These are phyloP conservation scores for Crassisporium funariophilum DNA, from an alignment of 768 basidiomycete genomes.

Conservation along the genomic window DNA sequence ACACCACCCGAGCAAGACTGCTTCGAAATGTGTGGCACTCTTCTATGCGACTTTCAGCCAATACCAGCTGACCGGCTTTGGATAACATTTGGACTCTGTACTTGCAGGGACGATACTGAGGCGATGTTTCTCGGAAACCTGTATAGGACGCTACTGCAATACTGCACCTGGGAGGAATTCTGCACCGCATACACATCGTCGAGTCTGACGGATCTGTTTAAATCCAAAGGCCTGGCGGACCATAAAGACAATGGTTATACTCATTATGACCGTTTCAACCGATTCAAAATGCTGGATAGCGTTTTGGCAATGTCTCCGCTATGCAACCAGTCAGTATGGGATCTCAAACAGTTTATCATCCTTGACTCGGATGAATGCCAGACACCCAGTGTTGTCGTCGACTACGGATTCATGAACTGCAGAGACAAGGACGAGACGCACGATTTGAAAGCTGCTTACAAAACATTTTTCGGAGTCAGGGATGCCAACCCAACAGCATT, in stretches of 20 bases:
- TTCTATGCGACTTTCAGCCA: constrained; percentile 18
- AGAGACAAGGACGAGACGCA: constrained; percentile 22
- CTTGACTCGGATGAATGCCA: constrained; percentile 5
- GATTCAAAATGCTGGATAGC: constrained; percentile 23
- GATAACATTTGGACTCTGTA: constrained; percentile 27
- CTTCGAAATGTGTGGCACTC: no score
- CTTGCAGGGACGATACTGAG: constrained; percentile 3
- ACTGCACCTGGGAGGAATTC: constrained; percentile 40
- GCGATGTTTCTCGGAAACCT: constrained; percentile 11
- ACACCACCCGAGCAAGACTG: no score
- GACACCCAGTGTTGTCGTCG: constrained; percentile 15
- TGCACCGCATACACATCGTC: constrained; percentile 26
- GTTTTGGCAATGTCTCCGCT: constrained; percentile 23
- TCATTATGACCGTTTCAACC: neutral
- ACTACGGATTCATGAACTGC: constrained; percentile 42
- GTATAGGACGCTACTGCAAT: constrained; percentile 26
- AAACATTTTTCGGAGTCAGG: constrained; percentile 26
- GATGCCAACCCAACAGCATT: constrained; percentile 32
- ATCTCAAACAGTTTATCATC: constrained; percentile 34
- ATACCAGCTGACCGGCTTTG: constrained; percentile 15
- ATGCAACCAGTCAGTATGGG: constrained; percentile 34
- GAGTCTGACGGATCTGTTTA: constrained; percentile 27
- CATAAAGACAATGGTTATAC: no score
- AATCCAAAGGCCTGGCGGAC: constrained; percentile 16
- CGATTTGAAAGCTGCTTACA: constrained; percentile 34